A percentile compares a stretch with the other conserved stretches of the same genome.
Conservation (phyloP, 441 rosid genomes). For the Syzygium malaccense region DNA sequence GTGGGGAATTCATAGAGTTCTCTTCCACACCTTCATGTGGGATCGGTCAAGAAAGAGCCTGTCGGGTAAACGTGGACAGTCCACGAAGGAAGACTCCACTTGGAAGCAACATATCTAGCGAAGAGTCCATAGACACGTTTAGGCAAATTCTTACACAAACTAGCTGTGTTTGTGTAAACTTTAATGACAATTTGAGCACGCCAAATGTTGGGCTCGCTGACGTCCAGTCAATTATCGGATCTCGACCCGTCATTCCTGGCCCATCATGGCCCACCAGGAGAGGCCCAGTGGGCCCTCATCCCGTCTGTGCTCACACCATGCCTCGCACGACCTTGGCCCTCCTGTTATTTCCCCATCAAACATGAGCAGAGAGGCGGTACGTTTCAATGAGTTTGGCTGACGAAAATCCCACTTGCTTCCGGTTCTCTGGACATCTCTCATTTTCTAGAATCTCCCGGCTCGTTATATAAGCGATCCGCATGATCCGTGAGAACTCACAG, state of each 20-base stretch:
- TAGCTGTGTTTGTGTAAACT: background rate
- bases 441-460: background rate
- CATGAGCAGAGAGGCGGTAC: background rate
- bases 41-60: background rate
- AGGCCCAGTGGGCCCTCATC: background rate
- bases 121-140: background rate
- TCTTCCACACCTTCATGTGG: background rate
- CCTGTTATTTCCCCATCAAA: background rate
- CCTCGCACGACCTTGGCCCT: background rate
- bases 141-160: background rate
- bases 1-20: background rate
- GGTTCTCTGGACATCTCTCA: background rate
- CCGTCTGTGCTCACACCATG: background rate
- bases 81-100: background rate
- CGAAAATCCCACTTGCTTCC: background rate
- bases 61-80: background rate
- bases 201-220: background rate
- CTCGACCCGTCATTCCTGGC: background rate
- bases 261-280: background rate
- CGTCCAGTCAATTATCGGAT: background rate
- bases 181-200: background rate
- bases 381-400: background rate
- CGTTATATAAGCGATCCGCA: background rate
- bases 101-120: background rate
- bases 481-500: background rate